Percentiles rank a stretch among this genome's conserved stretches.
These are phyloP conservation scores for Eucalyptus tenuipes DNA, from an alignment of 345 rosid genomes.

Conservation along the genomic window DNA sequence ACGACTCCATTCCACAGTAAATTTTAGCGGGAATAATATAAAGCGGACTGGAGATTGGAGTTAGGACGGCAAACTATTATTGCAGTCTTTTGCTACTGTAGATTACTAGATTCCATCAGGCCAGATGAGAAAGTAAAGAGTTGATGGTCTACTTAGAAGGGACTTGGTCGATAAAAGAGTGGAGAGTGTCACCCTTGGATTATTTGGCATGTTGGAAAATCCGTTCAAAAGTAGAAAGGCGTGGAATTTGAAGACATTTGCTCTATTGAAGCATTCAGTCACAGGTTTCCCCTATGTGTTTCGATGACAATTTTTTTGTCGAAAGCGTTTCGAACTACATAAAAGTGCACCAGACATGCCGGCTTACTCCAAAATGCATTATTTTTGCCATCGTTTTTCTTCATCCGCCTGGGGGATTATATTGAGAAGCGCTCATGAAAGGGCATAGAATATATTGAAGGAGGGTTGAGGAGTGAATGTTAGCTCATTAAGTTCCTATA, in stretches of 20 bases:
- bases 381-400: not conserved
- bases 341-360: not conserved
- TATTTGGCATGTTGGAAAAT: not conserved
- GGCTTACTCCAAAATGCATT: not conserved
- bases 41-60: not conserved
- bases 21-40: not conserved
- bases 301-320: not conserved
- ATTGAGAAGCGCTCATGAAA: not conserved
- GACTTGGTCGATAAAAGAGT: not conserved
- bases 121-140: not conserved
- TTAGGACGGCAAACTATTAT: not conserved
- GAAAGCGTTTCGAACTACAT: not conserved
- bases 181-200: not conserved
- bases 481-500: not conserved
- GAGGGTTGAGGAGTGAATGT: not conserved
- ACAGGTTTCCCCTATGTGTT: not conserved
- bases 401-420: not conserved
- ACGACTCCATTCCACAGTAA: not conserved
- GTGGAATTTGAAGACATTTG: not conserved
- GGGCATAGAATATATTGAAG: not conserved
- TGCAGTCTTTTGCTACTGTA: not conserved
- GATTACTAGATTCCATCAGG: not conserved
- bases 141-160: not conserved
- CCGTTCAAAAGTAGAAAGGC: not conserved
- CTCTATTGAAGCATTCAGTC: not conserved